Evolutionary conservation across 1,284 basidiomycete species (phyloP).

Genomic region (Malassezia arunalokei): DNA sequence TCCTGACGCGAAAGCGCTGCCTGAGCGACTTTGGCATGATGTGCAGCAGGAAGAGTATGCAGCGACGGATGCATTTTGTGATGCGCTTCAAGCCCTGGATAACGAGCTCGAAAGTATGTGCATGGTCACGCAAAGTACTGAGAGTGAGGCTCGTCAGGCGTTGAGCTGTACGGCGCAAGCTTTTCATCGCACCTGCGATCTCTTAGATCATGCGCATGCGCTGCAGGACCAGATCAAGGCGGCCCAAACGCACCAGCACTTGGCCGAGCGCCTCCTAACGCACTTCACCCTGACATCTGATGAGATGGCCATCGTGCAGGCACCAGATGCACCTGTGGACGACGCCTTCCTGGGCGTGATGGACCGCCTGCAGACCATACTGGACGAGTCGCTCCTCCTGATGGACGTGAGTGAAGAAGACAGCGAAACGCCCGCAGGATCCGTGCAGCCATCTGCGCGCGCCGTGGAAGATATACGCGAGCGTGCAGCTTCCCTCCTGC

Average conservation of each 20-base stretch:
- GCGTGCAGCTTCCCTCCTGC: conserved; percentile 62
- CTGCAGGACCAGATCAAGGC: conserved; percentile 13
- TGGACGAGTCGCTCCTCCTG: conserved; percentile 69
- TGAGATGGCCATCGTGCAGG: conserved; percentile 63
- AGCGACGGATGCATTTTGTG: background rate
- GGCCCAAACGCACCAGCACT: conserved; percentile 50
- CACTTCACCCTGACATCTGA: conserved; percentile 69
- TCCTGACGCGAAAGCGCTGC: background rate
- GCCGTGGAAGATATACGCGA: background rate
- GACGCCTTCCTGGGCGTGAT: conserved; percentile 67
- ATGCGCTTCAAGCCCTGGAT: background rate
- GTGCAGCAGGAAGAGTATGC: background rate
- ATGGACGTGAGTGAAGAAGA: conserved; percentile 67
- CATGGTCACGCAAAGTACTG: background rate
- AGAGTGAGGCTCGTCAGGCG: background rate
- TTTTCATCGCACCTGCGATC: background rate
- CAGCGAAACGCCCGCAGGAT: conserved; percentile 16
- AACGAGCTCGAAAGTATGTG: background rate
- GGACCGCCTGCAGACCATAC: conserved; percentile 70
- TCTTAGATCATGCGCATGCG: conserved; percentile 15
- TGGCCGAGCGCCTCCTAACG: conserved; percentile 65
- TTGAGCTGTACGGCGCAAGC: background rate
- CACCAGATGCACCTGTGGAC: conserved; percentile 64
- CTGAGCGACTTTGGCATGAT: background rate
- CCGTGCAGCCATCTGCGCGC: background rate